phyloP scores from a whole-genome alignment of 2,329 filamentous ascomycete genomes.

The Penicillium fuscoglaucum region DNA sequence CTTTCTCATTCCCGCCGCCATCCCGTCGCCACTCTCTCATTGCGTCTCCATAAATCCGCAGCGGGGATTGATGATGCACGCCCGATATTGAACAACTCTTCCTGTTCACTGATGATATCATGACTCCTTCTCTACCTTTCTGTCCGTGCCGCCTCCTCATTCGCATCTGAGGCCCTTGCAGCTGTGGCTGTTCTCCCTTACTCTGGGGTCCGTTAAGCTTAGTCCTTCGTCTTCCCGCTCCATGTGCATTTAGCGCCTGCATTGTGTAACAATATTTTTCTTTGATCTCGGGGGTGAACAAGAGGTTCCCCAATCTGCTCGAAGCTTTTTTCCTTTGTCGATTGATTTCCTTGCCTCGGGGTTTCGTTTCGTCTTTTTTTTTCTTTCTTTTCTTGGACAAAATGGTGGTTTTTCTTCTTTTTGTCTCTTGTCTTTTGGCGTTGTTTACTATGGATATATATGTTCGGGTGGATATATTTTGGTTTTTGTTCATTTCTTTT shows the following conservation, averaged over 20 bases:
- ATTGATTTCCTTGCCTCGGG: slow-evolving; percentile 11
- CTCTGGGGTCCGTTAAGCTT: slow-evolving; percentile 11
- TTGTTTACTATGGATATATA: slow-evolving; percentile 20
- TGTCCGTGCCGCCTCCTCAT: background rate
- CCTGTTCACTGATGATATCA: slow-evolving; percentile 17
- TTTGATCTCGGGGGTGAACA: slow-evolving; percentile 14
- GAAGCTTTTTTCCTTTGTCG: slow-evolving; percentile 15
- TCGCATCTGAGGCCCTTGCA: slow-evolving; percentile 4
- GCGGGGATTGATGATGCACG: slow-evolving; percentile 9
- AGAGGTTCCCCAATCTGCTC: slow-evolving; percentile 2
- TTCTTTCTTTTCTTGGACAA: slow-evolving; percentile 13
- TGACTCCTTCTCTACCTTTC: slow-evolving; percentile 5
- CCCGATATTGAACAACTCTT: background rate
- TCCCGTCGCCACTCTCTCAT: slow-evolving; percentile 32
- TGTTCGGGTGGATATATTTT: slow-evolving; percentile 12
- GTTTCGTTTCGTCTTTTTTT: background rate
- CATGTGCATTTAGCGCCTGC: slow-evolving; percentile 33
- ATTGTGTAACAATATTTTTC: slow-evolving; percentile 28
- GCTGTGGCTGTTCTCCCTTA: background rate
- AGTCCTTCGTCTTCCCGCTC: slow-evolving; percentile 16
- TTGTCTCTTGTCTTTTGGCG: slow-evolving; percentile 13
- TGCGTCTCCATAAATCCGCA: slow-evolving; percentile 23
- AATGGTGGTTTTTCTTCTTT: slow-evolving; percentile 11
- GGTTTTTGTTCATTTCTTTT: slow-evolving; percentile 6
- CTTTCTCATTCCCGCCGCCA: slow-evolving; percentile 30